Percentiles rank a stretch among this genome's conserved stretches.
Conservation (phyloP, 148 eudicot species). For the Simmondsia chinensis region DNA sequence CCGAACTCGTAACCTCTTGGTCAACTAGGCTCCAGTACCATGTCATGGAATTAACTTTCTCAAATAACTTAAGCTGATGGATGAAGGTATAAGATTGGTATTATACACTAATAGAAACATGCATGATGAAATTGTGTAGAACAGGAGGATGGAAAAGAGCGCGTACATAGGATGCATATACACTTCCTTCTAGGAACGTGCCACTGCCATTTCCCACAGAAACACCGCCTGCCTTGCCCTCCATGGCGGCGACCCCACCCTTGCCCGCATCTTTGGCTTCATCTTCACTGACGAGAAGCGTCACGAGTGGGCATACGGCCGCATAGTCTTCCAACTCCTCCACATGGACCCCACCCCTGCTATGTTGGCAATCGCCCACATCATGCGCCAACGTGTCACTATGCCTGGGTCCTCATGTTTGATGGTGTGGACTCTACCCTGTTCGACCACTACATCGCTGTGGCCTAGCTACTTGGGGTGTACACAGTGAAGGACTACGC, state of each 20-base stretch:
- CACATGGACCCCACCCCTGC: constrained; percentile 19
- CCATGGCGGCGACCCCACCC: constrained; percentile 16
- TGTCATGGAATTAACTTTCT: too few relatives aligned
- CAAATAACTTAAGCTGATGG: too few relatives aligned
- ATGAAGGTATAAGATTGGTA: too few relatives aligned
- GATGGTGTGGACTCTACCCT: constrained; percentile 20
- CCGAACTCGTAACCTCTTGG: too few relatives aligned
- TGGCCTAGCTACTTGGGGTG: constrained; percentile 26
- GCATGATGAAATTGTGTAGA: constrained; percentile 26
- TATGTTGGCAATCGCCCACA: constrained; percentile 17
- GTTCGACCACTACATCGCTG: constrained; percentile 23
- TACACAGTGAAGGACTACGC: constrained; percentile 33
- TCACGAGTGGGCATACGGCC: constrained; percentile 23
- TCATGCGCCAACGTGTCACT: constrained; percentile 22
- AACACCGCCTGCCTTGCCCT: constrained; percentile 29
- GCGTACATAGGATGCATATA: constrained; percentile 23
- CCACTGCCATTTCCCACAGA: constrained; percentile 28
- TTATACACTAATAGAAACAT: too few relatives aligned
- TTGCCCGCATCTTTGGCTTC: constrained; percentile 25
- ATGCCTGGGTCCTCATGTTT: constrained; percentile 30
- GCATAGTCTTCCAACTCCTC: constrained; percentile 18
- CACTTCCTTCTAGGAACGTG: constrained; percentile 30
- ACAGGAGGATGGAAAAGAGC: constrained; percentile 13
- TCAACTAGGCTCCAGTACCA: too few relatives aligned
- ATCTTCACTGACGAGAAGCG: constrained; percentile 33